Percentiles rank a stretch among this genome's conserved stretches.
Conservation (phyloP, 1,139 yeast species). For the Sugiyamaella paludigena region DNA sequence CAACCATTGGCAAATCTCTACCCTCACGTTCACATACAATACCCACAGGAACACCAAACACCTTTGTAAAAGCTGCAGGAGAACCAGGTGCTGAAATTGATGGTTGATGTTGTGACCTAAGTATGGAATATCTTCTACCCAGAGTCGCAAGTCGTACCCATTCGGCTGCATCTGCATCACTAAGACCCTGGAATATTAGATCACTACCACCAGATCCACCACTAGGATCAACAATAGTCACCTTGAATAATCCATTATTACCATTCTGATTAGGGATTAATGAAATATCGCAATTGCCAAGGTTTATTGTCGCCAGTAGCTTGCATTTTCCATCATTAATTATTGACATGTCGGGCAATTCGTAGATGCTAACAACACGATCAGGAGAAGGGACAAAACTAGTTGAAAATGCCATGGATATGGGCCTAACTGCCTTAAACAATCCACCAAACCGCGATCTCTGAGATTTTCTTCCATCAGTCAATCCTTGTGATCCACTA, state of each 20-base stretch:
- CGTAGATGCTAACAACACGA: slow-evolving; percentile 50
- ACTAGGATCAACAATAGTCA: slow-evolving; percentile 51
- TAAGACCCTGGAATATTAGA: slow-evolving; percentile 65
- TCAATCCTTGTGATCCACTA: slow-evolving; percentile 9
- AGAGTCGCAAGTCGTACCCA: slow-evolving; percentile 58
- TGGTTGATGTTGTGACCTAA: slow-evolving; percentile 19
- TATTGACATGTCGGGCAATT: slow-evolving; percentile 56
- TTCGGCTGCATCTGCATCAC: slow-evolving; percentile 63
- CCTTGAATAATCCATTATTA: slow-evolving; percentile 51
- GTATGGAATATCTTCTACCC: slow-evolving; percentile 43
- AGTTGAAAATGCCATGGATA: slow-evolving; percentile 41
- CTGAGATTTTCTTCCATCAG: slow-evolving; percentile 13
- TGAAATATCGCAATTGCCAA: slow-evolving; percentile 42
- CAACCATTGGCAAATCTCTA: slow-evolving; percentile 59
- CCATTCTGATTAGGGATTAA: slow-evolving; percentile 27
- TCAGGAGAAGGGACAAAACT: slow-evolving; percentile 45
- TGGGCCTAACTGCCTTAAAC: slow-evolving; percentile 42
- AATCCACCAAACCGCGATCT: slow-evolving; percentile 37
- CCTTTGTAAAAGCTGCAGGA: slow-evolving; percentile 41
- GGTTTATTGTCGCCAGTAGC: slow-evolving; percentile 55
- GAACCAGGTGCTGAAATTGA: slow-evolving; percentile 31
- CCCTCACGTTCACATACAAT: slow-evolving; percentile 73
- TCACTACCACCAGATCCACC: slow-evolving; percentile 43
- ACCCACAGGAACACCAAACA: slow-evolving; percentile 87
- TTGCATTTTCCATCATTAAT: slow-evolving; percentile 50